phyloP scores from a whole-genome alignment of 2,329 filamentous ascomycete species.

The Exutisphaerella laricina region DNA sequence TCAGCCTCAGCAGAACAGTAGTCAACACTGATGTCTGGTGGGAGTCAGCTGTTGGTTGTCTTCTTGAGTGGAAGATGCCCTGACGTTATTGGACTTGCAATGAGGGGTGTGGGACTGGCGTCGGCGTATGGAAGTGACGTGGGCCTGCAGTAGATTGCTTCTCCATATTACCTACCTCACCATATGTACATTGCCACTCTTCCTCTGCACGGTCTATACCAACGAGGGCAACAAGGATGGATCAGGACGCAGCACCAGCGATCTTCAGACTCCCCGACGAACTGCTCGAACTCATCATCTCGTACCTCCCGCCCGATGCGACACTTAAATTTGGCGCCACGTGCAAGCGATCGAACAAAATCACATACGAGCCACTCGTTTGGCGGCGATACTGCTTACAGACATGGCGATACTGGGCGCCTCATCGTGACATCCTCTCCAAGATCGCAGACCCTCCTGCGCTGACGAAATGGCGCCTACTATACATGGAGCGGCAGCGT shows the following conservation, averaged over 20 bases:
- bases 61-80: too few species aligned
- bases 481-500: slow-evolving; percentile 35
- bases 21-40: too few species aligned
- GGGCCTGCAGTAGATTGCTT: too few species aligned
- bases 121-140: too few species aligned
- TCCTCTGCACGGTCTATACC: too few species aligned
- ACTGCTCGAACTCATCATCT: slow-evolving; percentile 72
- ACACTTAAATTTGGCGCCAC: slow-evolving; percentile 53
- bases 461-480: slow-evolving; percentile 58
- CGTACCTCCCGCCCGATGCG: slow-evolving; percentile 50
- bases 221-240: too few species aligned
- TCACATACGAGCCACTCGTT: slow-evolving; percentile 66
- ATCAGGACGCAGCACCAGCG: slow-evolving; percentile 1
- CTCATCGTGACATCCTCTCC: slow-evolving; percentile 53
- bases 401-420: slow-evolving; percentile 70
- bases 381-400: slow-evolving; percentile 72
- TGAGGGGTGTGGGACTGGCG: too few species aligned
- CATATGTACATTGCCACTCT: too few species aligned
- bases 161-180: too few species aligned
- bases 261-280: slow-evolving; percentile 64
- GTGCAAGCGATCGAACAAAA: slow-evolving; percentile 57
- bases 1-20: too few species aligned
- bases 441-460: slow-evolving; percentile 43
- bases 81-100: too few species aligned
- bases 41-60: too few species aligned